phyloP scores from a whole-genome alignment of 2,329 filamentous ascomycete genomes.

The Alternaria angustiovoidea region DNA sequence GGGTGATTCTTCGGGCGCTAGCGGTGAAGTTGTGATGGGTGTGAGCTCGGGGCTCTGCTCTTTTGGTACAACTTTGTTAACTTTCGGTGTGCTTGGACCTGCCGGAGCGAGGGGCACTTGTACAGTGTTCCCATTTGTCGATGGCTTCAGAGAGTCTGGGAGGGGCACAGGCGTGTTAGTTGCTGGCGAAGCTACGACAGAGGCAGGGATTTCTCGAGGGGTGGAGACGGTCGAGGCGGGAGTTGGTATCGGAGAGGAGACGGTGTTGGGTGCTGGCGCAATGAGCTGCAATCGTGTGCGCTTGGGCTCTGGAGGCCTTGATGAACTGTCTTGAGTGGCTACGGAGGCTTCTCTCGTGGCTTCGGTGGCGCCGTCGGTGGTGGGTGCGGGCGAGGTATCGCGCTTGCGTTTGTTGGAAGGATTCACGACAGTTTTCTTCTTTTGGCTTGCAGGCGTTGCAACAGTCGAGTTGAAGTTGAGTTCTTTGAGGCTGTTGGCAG shows the following conservation, averaged over 20 bases:
- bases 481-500: slow-evolving; percentile 47
- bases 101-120: slow-evolving; percentile 57
- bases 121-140: slow-evolving; percentile 27
- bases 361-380: slow-evolving; percentile 22
- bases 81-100: slow-evolving; percentile 46
- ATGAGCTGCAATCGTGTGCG: slow-evolving; percentile 35
- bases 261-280: slow-evolving; percentile 16
- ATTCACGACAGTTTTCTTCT: slow-evolving; percentile 34
- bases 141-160: slow-evolving; percentile 30
- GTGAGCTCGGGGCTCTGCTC: slow-evolving; percentile 26
- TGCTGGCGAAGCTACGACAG: slow-evolving; percentile 24
- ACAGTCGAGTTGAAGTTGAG: slow-evolving; percentile 38
- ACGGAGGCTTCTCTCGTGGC: slow-evolving; percentile 33
- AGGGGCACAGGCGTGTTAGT: slow-evolving; percentile 20
- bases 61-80: slow-evolving; percentile 20
- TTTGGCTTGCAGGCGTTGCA: slow-evolving; percentile 28
- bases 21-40: slow-evolving; percentile 26
- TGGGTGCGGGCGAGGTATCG: slow-evolving; percentile 54
- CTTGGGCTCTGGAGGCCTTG: slow-evolving; percentile 42
- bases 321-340: slow-evolving; percentile 37
- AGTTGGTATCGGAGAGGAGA: slow-evolving; percentile 23
- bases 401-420: slow-evolving; percentile 63
- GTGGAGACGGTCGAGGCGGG: slow-evolving; percentile 20
- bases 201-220: slow-evolving; percentile 16
- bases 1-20: slow-evolving; percentile 24